These are phyloP conservation scores for Salisapilia sapeloensis DNA, from an alignment of 352 stramenopile species.

Conservation along the genomic window DNA sequence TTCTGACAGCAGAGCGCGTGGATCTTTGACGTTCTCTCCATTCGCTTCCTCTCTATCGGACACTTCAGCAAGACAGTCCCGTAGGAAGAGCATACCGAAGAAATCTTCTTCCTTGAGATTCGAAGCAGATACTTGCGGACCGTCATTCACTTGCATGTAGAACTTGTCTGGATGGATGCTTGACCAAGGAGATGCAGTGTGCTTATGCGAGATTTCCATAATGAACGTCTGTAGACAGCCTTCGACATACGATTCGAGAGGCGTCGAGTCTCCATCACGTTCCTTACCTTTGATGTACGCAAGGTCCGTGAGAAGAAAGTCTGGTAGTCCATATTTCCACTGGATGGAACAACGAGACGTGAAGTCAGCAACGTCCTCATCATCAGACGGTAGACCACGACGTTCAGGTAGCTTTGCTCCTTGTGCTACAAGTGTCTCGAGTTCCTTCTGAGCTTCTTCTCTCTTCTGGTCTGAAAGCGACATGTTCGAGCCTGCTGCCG, in stretches of 20 bases:
- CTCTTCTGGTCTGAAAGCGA: slow-evolving; percentile 46
- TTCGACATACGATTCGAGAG: slow-evolving; percentile 55
- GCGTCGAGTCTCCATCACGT: slow-evolving; percentile 31
- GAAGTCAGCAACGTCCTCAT: slow-evolving; percentile 1
- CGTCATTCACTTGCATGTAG: slow-evolving; percentile 60
- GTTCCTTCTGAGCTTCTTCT: slow-evolving; percentile 29
- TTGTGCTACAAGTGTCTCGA: slow-evolving; percentile 25
- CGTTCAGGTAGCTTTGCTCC: slow-evolving; percentile 40
- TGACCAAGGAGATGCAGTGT: slow-evolving; percentile 30
- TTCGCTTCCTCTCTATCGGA: slow-evolving; percentile 11
- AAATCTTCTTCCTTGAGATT: slow-evolving; percentile 39
- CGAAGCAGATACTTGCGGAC: slow-evolving; percentile 14
- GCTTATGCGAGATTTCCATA: slow-evolving; percentile 66
- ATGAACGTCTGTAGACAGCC: slow-evolving; percentile 60
- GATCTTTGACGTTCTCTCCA: slow-evolving; percentile 22
- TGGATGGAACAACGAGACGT: too few relatives aligned
- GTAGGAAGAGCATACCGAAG: slow-evolving; percentile 47
- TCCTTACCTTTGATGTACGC: slow-evolving; percentile 43
- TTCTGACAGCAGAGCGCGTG: slow-evolving; percentile 29
- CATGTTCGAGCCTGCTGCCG: slow-evolving; percentile 42
- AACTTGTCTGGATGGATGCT: slow-evolving; percentile 42
- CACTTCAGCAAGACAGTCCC: slow-evolving; percentile 14
- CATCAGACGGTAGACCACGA: slow-evolving; percentile 8
- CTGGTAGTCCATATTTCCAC: slow-evolving; percentile 48
- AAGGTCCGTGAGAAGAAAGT: slow-evolving; percentile 66